phyloP scores from a whole-genome alignment of 2,329 filamentous ascomycete genomes.

The Clarireedia paspali region DNA sequence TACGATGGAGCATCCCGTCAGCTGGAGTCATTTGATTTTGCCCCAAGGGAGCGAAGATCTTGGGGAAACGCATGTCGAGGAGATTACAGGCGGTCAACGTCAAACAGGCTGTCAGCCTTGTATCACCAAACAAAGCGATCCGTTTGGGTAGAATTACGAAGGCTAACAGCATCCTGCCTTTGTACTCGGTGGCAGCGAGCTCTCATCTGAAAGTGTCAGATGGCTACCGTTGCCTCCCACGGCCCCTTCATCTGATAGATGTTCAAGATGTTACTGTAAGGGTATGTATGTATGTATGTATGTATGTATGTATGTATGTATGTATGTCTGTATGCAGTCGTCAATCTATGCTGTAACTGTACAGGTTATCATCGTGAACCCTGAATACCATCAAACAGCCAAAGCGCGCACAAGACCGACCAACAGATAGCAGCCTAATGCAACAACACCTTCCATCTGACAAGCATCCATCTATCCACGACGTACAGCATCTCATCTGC shows the following conservation, averaged over 20 bases:
- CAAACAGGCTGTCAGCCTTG: neutral
- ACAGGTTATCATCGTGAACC: neutral
- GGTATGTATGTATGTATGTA: neutral
- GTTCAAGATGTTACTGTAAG: neutral
- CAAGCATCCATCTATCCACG: neutral
- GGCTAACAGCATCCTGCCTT: neutral
- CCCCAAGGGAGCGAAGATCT: neutral
- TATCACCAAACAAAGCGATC: neutral
- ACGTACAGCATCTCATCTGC: neutral
- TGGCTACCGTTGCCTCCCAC: neutral
- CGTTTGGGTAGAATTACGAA: too few species aligned
- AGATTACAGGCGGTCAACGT: neutral
- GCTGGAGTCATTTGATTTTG: neutral
- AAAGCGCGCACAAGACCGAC: too few species aligned
- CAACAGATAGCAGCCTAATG: conserved; percentile 3
- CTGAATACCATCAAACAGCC: neutral
- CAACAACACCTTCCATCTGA: neutral
- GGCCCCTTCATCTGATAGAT: too few species aligned
- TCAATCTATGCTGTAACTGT: neutral
- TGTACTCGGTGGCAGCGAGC: neutral
- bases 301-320: neutral
- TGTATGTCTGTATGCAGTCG: neutral
- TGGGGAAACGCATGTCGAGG: neutral
- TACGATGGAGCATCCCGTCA: neutral
- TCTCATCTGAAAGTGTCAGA: neutral